These are phyloP conservation scores for Myriosclerotinia curreyana DNA, from an alignment of 2,329 filamentous ascomycete species.

Conservation along the genomic window DNA sequence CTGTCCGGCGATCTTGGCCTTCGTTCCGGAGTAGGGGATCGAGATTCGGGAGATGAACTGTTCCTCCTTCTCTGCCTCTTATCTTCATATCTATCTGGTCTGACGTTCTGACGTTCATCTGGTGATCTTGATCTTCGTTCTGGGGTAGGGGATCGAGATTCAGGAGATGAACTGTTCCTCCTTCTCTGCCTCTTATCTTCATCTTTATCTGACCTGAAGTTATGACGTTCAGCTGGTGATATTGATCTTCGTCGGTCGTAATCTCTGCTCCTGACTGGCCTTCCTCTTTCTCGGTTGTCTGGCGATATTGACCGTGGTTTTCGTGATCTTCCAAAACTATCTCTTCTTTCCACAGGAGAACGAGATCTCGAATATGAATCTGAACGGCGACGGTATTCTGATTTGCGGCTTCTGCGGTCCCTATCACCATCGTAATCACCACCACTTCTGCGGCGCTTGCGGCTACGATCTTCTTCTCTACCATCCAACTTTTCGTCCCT, in stretches of 20 bases:
- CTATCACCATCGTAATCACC: constrained; percentile 36
- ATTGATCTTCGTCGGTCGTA: constrained; percentile 24
- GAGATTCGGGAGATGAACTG: constrained; percentile 35
- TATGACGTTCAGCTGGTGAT: constrained; percentile 16
- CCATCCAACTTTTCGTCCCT: constrained; percentile 39
- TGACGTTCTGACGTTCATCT: constrained; percentile 10
- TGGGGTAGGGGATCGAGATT: constrained; percentile 42
- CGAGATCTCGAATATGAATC: constrained; percentile 38
- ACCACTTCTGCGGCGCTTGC: constrained; percentile 44
- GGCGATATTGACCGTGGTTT: constrained; percentile 36
- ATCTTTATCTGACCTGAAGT: neutral
- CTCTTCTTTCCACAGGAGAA: constrained; percentile 28
- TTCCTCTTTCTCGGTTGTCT: constrained; percentile 32
- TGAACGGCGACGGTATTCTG: constrained; percentile 44
- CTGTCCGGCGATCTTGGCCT: constrained; percentile 38
- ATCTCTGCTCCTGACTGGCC: constrained; percentile 28
- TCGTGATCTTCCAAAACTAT: constrained; percentile 29
- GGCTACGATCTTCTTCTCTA: constrained; percentile 43
- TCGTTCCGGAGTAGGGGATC: constrained; percentile 42
- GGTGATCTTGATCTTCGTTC: constrained; percentile 31
- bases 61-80: constrained; percentile 25
- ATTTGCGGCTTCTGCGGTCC: constrained; percentile 28
- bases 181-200: constrained; percentile 8
- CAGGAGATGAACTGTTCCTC: constrained; percentile 36
- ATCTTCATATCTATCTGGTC: neutral